These are phyloP conservation scores for Gossypioides kirkii DNA, from an alignment of 345 rosid genomes.

Conservation along the genomic window DNA sequence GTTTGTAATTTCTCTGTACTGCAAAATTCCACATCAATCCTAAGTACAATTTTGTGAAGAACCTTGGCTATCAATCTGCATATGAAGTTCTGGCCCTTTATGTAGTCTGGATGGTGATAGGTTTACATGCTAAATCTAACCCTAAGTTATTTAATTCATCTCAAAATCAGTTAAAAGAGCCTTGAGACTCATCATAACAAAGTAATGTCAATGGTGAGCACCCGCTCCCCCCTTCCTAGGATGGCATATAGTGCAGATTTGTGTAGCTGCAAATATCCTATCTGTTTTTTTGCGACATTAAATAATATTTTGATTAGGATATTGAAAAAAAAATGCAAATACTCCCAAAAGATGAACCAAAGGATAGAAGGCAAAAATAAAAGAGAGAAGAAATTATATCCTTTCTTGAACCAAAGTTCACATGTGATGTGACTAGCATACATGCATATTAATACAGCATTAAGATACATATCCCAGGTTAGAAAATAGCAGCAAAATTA, in stretches of 20 bases:
- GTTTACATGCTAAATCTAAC: background rate
- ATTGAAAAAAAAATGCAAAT: background rate
- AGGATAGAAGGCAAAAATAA: background rate
- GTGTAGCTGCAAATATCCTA: background rate
- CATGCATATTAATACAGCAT: constrained; percentile 10
- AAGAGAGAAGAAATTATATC: background rate
- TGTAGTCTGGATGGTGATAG: background rate
- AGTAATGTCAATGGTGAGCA: no score
- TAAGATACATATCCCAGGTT: background rate
- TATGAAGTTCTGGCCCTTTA: background rate
- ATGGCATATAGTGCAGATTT: background rate
- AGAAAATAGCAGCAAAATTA: constrained; percentile 26
- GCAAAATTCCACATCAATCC: background rate
- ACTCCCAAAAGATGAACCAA: background rate
- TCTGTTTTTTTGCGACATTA: no score
- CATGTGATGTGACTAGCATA: background rate
- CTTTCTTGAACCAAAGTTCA: background rate
- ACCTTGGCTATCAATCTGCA: background rate
- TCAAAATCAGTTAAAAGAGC: background rate
- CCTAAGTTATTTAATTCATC: background rate
- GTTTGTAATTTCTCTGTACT: background rate
- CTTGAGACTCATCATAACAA: no score
- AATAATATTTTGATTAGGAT: background rate
- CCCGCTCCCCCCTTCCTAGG: no score
- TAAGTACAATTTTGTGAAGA: background rate